Base-by-base conservation (phyloP, 768 basidiomycete genomes). In the Suillus cothurnatus region DNA sequence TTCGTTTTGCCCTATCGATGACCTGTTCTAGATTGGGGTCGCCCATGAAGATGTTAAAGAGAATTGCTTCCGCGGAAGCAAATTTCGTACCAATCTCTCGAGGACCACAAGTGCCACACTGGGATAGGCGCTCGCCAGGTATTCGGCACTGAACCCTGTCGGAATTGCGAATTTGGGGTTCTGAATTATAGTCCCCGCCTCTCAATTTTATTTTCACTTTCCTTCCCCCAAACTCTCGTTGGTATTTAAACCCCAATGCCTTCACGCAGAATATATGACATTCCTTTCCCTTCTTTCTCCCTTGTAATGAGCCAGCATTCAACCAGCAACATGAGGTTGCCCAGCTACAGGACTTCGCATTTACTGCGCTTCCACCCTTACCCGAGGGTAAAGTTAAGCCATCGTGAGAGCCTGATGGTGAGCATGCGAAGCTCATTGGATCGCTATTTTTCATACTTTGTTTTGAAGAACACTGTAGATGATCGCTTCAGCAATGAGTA, bases 281-380 rank as follows among this genome's bases (percentile, higher is more conserved):
- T 63, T 58, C 9, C 55, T 38, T 34, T 23, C 53, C 49, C 60
- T 38, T 47, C 34, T 11, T 52, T 55, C 34, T 64, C 5, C 56
- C 53, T 49, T 59, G 34, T 55, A 17, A 23, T 38, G 21, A 55
- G 38, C 31, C 36, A 45, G 34, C 12, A 34, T 71, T 77, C 72
- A 72, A 75, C 47, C 6, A 59, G 41, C 39, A 39, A 59, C 0
- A 47, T 52, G 0, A 50, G 67, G 0, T 64, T 76, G 0, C 76
- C 74, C 0, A 58, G 70, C 45, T 76, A 76, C 57, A 71, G 74
- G 15, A 74, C 73, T 2, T 76, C 74, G 0, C 67, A 77, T 39
- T 55, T 77, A 6, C 52, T 73, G 32, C 64, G 74, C 23, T 77
- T 66, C 26, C 74, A 75, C 63, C 74, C 74, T 39, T 75, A 75